phyloP scores from a whole-genome alignment of 2,329 filamentous ascomycete species.

The Stagonosporopsis chrysanthemi region DNA sequence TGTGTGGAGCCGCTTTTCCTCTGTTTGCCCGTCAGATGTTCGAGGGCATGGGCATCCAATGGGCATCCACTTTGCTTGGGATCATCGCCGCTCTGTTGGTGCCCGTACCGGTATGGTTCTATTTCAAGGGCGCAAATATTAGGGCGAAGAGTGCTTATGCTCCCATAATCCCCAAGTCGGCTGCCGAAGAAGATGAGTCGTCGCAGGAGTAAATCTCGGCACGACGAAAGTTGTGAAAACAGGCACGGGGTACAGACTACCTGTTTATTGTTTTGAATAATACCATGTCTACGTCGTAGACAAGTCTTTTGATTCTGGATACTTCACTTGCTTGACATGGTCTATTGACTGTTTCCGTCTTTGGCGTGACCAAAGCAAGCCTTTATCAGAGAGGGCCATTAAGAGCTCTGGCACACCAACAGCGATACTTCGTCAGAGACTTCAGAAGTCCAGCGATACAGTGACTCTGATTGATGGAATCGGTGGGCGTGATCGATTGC shows the following conservation, averaged over 20 bases:
- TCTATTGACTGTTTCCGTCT: not conserved
- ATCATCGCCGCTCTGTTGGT: conserved; percentile 54
- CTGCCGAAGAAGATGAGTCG: conserved; percentile 16
- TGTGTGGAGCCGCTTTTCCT: conserved; percentile 61
- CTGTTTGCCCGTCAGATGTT: conserved; percentile 66
- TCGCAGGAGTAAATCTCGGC: conserved; percentile 1
- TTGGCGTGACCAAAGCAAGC: too few species aligned
- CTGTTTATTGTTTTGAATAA: not conserved
- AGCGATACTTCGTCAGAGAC: too few species aligned
- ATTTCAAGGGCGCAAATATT: conserved; percentile 53
- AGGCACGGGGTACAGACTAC: not conserved
- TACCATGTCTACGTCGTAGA: not conserved
- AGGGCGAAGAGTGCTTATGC: conserved; percentile 54
- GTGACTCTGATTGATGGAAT: too few species aligned
- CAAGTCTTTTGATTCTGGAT: not conserved
- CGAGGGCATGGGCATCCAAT: conserved; percentile 60
- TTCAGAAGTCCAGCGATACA: too few species aligned
- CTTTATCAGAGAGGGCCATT: too few species aligned
- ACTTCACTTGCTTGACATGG: not conserved
- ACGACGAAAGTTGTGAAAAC: not conserved
- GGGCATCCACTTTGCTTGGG: conserved; percentile 55
- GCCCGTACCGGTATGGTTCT: conserved; percentile 56
- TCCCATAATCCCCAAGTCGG: conserved; percentile 40
- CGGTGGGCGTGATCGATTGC: too few species aligned
- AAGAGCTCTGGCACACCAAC: too few species aligned